Evolutionary conservation across 257 asterid species (phyloP), one percentile per base, ranked within the genome.

Genomic region (Striga asiatica): DNA sequence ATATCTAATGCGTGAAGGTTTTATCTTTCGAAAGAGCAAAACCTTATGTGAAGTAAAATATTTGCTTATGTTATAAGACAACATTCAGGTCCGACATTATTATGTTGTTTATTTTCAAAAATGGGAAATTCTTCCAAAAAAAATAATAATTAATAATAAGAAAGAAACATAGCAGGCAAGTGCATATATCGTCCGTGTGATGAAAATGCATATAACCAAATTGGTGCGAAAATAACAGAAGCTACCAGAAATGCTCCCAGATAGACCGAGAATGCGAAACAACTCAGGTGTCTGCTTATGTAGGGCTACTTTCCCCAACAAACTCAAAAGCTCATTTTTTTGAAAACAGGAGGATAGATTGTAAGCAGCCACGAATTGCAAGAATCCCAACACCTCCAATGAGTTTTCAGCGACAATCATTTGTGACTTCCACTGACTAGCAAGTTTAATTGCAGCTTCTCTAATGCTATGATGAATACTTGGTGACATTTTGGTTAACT

Each of bases 281-380:
- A 81, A 58, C 39, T 37, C 69, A 10, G 76, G 82, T n/a, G 75
- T 56, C 54, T 66, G 76, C 52, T 52, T 64, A 55, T 65, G 62
- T 12, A 58, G 68, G 0, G 67, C 66, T 12, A 64, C 78, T 55
- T 1, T 24, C 55, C 31, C 60, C 38, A 69, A 32, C 43, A 75
- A 63, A 34, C 56, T 45, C 12, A 59, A 61, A 53, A 81, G 62
- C 66, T 73, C 80, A 24, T 64, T 54, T 61, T 47, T 52, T 53
- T 56, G 64, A 43, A 81, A 81, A 52, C 29, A 32, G 65, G 71
- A 71, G 32, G 74, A 56, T 61, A 81, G 54, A 9, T 62, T 31
- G 38, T 66, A 81, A 25, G 79, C 69, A 35, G 76, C 83, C 69
- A 78, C 3, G 17, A 81, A 68, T 45, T 66, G 73, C 77, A 81